A percentile compares a stretch with the other conserved stretches of the same genome.
Conservation (phyloP, 257 asterid species). For the Ajuga chamaepitys region DNA sequence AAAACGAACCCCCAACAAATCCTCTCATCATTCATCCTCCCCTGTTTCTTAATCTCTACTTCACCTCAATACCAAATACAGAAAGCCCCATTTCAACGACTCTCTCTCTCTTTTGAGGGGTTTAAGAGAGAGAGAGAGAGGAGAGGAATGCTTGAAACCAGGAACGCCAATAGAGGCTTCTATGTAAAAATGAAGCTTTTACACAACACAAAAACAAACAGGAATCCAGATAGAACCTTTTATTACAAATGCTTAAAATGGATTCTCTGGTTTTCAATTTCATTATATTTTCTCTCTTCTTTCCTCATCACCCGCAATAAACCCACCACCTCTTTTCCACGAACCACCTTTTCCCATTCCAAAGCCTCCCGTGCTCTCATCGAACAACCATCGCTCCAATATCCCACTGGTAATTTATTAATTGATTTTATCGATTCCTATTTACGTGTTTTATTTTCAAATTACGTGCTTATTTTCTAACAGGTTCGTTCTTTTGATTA, state of each 20-base stretch:
- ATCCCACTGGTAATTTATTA: neutral
- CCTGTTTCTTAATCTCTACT: conserved; percentile 44
- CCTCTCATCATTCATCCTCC: conserved; percentile 14
- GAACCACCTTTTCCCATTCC: conserved; percentile 34
- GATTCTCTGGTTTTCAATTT: conserved; percentile 59
- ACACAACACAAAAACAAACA: conserved; percentile 11
- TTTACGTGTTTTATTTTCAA: neutral
- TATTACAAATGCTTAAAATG: conserved; percentile 60
- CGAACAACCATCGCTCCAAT: conserved; percentile 27
- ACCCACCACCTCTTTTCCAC: conserved; percentile 29
- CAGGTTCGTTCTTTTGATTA: no score
- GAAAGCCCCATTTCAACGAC: conserved; percentile 45
- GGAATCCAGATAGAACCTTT: conserved; percentile 11
- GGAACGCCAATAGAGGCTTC: conserved; percentile 45
- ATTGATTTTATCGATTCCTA: neutral
- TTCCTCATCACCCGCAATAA: conserved; percentile 43
- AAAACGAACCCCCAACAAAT: conserved; percentile 47
- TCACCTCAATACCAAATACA: conserved; percentile 37
- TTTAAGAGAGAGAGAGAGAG: conserved; percentile 18
- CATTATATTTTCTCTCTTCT: conserved; percentile 49
- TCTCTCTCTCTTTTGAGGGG: conserved; percentile 20
- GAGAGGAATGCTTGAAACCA: conserved; percentile 25
- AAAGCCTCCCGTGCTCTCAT: conserved; percentile 60
- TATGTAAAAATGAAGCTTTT: conserved; percentile 61
- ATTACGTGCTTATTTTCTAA: neutral